Evolutionary conservation across 495 filamentous ascomycete species (phyloP).

Genomic region (Astrocystis sublimbata): DNA sequence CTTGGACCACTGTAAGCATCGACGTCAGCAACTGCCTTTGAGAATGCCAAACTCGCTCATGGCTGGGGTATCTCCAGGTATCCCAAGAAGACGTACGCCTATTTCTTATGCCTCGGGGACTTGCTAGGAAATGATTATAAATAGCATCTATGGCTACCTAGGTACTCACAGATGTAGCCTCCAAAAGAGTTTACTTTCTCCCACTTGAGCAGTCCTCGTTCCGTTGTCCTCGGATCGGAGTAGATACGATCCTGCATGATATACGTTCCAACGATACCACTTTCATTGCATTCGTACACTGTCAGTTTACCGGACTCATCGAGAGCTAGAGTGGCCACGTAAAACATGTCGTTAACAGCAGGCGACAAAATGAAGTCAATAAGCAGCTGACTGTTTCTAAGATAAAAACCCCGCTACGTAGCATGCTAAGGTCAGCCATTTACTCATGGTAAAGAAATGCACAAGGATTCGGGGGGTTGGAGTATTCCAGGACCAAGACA

Average conservation of each 20-base stretch:
- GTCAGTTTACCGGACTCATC: slow-evolving; percentile 19
- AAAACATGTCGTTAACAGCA: slow-evolving; percentile 25
- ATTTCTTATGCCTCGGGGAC: too few species aligned
- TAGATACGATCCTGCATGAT: slow-evolving; percentile 20
- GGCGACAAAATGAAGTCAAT: slow-evolving; percentile 35
- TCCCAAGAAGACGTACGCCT: too few species aligned
- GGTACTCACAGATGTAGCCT: slow-evolving; percentile 32
- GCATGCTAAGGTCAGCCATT: too few species aligned
- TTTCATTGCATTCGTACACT: slow-evolving; percentile 29
- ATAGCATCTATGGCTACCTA: too few species aligned
- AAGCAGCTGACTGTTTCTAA: slow-evolving; percentile 22
- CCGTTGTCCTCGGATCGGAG: slow-evolving; percentile 16
- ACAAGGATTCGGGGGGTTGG: too few species aligned
- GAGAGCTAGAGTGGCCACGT: slow-evolving; percentile 25
- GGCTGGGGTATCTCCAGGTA: too few species aligned
- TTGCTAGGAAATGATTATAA: too few species aligned
- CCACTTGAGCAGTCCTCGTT: slow-evolving; percentile 22
- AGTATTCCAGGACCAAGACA: too few species aligned
- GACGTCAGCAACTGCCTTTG: too few species aligned
- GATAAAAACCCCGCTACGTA: slow-evolving; percentile 21
- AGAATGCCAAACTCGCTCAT: too few species aligned
- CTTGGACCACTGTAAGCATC: too few species aligned
- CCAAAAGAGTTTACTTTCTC: slow-evolving; percentile 34
- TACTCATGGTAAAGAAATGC: too few species aligned
- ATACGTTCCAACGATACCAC: slow-evolving; percentile 24